Percentiles rank a stretch among this genome's conserved stretches.
Evolutionary conservation across 768 basidiomycete genomes (phyloP).

Genomic region (Podaxis rugospora): DNA sequence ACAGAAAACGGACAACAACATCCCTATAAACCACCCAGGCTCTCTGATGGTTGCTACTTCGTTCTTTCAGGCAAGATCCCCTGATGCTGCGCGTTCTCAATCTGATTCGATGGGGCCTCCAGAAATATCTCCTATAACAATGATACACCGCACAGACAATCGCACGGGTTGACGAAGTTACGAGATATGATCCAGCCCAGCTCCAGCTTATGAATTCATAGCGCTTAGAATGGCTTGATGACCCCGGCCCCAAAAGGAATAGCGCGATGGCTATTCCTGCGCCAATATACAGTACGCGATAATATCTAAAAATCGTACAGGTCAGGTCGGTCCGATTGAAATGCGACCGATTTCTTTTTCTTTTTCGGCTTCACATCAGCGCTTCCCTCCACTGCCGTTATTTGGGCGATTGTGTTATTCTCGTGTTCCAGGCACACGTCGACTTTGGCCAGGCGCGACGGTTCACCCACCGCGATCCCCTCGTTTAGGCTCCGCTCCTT

Average conservation of each 20-base stretch:
- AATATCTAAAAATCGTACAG: constrained; percentile 43
- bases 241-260: neutral
- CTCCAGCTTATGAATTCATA: neutral
- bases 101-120: neutral
- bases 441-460: constrained; percentile 29
- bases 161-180: too few relatives aligned
- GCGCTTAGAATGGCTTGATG: constrained; percentile 1
- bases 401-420: neutral
- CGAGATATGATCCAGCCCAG: neutral
- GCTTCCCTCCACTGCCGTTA: neutral
- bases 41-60: constrained; percentile 4
- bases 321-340: constrained; percentile 62
- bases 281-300: neutral
- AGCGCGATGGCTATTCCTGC: neutral
- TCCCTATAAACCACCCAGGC: neutral
- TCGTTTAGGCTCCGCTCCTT: constrained; percentile 24
- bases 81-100: neutral
- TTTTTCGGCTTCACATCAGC: constrained; percentile 10
- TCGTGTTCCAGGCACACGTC: constrained; percentile 6
- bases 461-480: constrained; percentile 16
- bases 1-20: neutral
- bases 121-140: neutral
- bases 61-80: neutral
- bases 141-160: neutral
- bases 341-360: constrained; percentile 63